These are phyloP conservation scores for Niveomyces coronatus DNA, from an alignment of 2,329 filamentous ascomycete species.

Conservation along the genomic window DNA sequence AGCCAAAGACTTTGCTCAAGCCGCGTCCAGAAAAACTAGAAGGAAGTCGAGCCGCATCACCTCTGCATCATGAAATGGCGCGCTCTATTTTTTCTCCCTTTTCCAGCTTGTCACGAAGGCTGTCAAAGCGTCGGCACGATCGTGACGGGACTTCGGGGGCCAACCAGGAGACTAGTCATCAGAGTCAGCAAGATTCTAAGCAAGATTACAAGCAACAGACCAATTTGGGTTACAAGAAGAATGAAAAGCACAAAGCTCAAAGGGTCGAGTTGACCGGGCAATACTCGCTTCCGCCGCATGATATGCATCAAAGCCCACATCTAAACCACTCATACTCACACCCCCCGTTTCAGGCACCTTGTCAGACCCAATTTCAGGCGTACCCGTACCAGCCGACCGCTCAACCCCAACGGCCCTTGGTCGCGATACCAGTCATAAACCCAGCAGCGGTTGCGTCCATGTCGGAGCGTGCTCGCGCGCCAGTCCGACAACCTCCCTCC, in stretches of 20 bases:
- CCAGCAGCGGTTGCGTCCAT: not conserved
- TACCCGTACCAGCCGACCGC: not conserved
- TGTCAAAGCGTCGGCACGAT: not conserved
- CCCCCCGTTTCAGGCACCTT: not conserved
- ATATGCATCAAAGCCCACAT: no score
- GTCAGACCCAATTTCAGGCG: not conserved
- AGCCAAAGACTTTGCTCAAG: not conserved
- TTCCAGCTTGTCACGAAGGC: constrained; percentile 1
- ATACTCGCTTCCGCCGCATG: no score
- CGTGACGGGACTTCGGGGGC: not conserved
- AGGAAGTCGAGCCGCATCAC: constrained; percentile 4
- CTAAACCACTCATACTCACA: not conserved
- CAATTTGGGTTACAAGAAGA: no score
- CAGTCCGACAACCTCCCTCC: not conserved
- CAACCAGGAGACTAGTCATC: not conserved
- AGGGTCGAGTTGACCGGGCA: no score
- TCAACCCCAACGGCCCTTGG: not conserved
- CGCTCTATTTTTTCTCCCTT: constrained; percentile 1
- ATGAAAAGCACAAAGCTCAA: no score
- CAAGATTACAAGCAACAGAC: no score
- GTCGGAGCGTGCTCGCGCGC: not conserved
- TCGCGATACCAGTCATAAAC: not conserved
- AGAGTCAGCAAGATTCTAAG: not conserved
- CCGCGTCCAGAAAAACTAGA: constrained; percentile 2
- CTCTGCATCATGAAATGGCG: not conserved